phyloP scores from a whole-genome alignment of 192 early-diverging fungal species.

The Umbelopsis vinacea region DNA sequence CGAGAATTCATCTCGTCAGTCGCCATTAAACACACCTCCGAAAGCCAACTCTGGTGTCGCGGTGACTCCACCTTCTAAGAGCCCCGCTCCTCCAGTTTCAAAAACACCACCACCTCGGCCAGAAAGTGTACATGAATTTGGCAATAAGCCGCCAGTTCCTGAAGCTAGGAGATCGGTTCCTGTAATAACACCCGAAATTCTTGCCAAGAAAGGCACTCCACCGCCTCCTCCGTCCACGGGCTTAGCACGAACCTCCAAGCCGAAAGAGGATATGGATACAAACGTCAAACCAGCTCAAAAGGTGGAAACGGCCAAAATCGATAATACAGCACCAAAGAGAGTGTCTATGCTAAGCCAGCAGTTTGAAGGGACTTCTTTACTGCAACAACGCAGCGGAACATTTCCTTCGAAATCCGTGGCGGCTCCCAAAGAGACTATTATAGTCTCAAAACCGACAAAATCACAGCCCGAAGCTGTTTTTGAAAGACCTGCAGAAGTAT shows the following conservation, averaged over 20 bases:
- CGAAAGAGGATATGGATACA: background rate
- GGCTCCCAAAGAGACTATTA: background rate
- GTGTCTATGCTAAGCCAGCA: constrained; percentile 7
- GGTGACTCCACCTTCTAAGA: background rate
- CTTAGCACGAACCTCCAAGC: background rate
- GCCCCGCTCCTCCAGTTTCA: background rate
- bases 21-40: constrained; percentile 14
- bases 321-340: background rate
- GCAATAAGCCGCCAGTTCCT: background rate
- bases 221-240: background rate
- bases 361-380: background rate
- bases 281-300: background rate
- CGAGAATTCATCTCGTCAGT: constrained; percentile 16
- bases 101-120: background rate
- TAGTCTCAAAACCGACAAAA: background rate
- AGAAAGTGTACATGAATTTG: background rate
- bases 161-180: background rate
- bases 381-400: constrained; percentile 1
- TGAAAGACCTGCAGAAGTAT: background rate
- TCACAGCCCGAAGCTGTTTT: background rate
- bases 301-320: background rate
- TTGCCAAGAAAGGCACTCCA: constrained; percentile 20
- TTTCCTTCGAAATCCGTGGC: background rate
- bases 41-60: background rate
- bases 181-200: constrained; percentile 13